phyloP scores from a whole-genome alignment of 495 filamentous ascomycete species.

The Hypoxylon fragiforme region DNA sequence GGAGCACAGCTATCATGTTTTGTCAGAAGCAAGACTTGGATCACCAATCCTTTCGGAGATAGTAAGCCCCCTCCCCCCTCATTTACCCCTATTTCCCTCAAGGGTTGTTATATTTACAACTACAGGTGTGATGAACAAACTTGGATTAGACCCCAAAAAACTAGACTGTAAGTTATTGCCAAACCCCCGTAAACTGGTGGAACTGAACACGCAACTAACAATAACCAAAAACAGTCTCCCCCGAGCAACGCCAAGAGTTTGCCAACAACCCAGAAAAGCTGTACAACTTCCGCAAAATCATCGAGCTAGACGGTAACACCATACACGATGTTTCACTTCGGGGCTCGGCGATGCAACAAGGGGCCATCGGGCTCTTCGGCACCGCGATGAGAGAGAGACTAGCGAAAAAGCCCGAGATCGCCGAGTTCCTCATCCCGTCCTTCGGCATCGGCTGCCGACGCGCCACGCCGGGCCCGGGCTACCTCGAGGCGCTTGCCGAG shows the following conservation, averaged over 20 bases:
- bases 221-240: constrained; percentile 41
- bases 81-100: background rate
- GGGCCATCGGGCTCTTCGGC: constrained; percentile 27
- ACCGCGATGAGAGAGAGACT: constrained; percentile 41
- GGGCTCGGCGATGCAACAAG: constrained; percentile 39
- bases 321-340: constrained; percentile 44
- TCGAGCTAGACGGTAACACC: constrained; percentile 44
- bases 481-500: constrained; percentile 66
- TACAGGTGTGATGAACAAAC: constrained; percentile 39
- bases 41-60: constrained; percentile 50
- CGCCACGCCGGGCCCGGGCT: constrained; percentile 71
- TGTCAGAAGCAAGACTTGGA: constrained; percentile 71
- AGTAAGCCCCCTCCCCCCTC: constrained; percentile 24
- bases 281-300: constrained; percentile 44
- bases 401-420: constrained; percentile 41
- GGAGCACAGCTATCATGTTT: constrained; percentile 63
- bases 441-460: constrained; percentile 72
- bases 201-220: too few species aligned
- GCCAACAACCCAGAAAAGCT: constrained; percentile 36
- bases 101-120: constrained; percentile 18
- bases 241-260: constrained; percentile 40
- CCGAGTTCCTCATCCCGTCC: constrained; percentile 51
- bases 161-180: constrained; percentile 43
- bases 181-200: background rate
- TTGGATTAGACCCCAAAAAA: constrained; percentile 42